Evolutionary conservation across 352 stramenopile species (phyloP).

Genomic region (Lagenidium sp.): DNA sequence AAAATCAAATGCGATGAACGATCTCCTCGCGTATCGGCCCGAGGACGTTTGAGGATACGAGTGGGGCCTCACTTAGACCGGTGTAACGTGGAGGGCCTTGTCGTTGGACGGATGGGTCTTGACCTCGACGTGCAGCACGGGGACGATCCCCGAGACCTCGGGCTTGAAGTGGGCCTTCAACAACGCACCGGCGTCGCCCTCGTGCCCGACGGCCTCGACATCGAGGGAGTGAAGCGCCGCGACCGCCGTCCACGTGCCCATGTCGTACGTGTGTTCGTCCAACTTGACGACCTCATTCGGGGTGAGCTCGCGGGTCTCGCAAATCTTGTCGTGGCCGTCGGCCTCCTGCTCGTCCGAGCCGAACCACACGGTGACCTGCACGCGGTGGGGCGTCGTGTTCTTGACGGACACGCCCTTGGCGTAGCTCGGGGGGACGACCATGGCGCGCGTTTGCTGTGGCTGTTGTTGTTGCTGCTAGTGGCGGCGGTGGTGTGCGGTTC

Average conservation of each 20-base stretch:
- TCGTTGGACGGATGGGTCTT: conserved; percentile 16
- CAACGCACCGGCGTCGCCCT: neutral
- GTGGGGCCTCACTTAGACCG: conserved; percentile 20
- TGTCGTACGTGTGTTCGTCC: conserved; percentile 68
- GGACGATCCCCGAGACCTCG: conserved; percentile 39
- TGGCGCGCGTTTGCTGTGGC: no score
- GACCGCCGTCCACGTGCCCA: conserved; percentile 61
- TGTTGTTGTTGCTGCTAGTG: no score
- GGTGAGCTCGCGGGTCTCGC: conserved; percentile 37
- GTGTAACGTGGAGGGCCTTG: conserved; percentile 34
- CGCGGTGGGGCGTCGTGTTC: conserved; percentile 44
- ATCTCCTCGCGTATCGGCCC: no score
- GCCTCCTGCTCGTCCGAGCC: conserved; percentile 62
- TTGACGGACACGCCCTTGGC: conserved; percentile 64
- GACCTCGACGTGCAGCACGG: conserved; percentile 57
- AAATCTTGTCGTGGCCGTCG: conserved; percentile 56
- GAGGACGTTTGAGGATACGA: no score
- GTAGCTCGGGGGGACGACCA: conserved; percentile 51
- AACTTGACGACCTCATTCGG: conserved; percentile 26
- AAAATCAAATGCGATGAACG: no score
- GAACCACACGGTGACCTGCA: conserved; percentile 57
- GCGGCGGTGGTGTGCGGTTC: no score
- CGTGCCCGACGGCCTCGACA: conserved; percentile 23
- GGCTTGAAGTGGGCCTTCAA: conserved; percentile 42
- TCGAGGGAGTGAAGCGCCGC: conserved; percentile 49